These are phyloP conservation scores for Neurospora cerealis DNA, from an alignment of 495 filamentous ascomycete genomes.

Conservation along the genomic window DNA sequence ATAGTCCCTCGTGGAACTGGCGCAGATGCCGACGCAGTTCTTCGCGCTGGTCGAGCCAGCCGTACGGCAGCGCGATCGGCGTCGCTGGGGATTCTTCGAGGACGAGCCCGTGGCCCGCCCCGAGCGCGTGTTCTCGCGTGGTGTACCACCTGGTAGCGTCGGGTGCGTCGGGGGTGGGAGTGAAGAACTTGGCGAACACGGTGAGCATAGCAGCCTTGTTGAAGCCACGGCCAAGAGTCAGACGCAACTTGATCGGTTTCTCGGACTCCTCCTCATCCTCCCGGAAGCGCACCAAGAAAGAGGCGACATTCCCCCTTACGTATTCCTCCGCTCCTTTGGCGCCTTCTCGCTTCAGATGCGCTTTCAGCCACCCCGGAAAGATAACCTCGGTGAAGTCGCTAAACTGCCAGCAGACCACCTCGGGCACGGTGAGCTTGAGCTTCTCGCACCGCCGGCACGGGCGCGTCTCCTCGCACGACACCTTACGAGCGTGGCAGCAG, in stretches of 20 bases:
- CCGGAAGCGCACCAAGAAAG: conserved; percentile 7
- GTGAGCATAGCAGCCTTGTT: neutral
- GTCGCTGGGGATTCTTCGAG: conserved; percentile 26
- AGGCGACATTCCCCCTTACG: conserved; percentile 23
- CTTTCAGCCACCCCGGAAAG: conserved; percentile 29
- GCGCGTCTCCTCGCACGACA: conserved; percentile 35
- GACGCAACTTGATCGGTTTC: neutral
- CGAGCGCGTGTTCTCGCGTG: conserved; percentile 27
- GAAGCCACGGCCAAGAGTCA: neutral
- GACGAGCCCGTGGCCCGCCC: conserved; percentile 17
- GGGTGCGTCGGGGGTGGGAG: conserved; percentile 20
- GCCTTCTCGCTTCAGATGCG: neutral
- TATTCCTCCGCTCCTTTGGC: neutral
- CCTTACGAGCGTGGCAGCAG: conserved; percentile 39
- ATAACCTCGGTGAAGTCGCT: conserved; percentile 33
- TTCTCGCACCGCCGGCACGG: conserved; percentile 39
- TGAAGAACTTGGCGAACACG: conserved; percentile 32
- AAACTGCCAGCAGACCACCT: conserved; percentile 38
- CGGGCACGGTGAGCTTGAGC: conserved; percentile 31
- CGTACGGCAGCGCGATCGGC: conserved; percentile 30
- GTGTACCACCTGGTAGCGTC: conserved; percentile 28
- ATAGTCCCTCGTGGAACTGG: neutral
- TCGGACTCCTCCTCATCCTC: neutral
- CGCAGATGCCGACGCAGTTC: conserved; percentile 17
- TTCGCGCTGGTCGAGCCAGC: conserved; percentile 1